These are phyloP conservation scores for Piper betle DNA, from an alignment of 164 flowering plant species.

Conservation along the genomic window DNA sequence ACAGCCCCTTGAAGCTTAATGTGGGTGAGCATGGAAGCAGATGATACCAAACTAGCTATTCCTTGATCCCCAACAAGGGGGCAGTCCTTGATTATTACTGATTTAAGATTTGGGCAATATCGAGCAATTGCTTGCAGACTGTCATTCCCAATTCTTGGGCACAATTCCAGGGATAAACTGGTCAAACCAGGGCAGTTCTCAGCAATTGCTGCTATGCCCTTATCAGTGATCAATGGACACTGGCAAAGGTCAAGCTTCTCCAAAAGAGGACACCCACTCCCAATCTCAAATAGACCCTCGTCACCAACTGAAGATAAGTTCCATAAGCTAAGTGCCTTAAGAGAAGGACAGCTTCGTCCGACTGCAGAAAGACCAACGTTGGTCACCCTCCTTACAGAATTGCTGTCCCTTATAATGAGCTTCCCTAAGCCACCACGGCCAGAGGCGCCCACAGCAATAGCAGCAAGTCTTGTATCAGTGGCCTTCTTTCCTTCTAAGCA, in stretches of 20 bases:
- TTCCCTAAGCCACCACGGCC: slow-evolving; percentile 71
- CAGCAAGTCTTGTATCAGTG: slow-evolving; percentile 71
- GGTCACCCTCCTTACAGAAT: slow-evolving; percentile 37
- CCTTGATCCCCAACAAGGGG: slow-evolving; percentile 77
- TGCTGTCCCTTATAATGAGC: slow-evolving; percentile 52
- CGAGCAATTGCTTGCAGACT: slow-evolving; percentile 50
- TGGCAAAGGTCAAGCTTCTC: slow-evolving; percentile 65
- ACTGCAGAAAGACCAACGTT: slow-evolving; percentile 52
- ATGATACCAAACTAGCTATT: slow-evolving; percentile 42
- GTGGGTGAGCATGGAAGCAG: slow-evolving; percentile 41
- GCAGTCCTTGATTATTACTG: slow-evolving; percentile 53
- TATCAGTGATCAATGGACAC: slow-evolving; percentile 56
- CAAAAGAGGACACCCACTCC: slow-evolving; percentile 43
- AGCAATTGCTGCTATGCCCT: slow-evolving; percentile 58
- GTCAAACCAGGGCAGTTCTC: slow-evolving; percentile 49
- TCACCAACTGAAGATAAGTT: slow-evolving; percentile 44
- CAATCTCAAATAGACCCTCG: slow-evolving; percentile 54
- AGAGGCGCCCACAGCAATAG: slow-evolving; percentile 66
- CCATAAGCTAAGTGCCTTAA: slow-evolving; percentile 58
- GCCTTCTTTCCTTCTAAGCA: slow-evolving; percentile 78
- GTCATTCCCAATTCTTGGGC: slow-evolving; percentile 50
- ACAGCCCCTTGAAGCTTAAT: slow-evolving; percentile 46
- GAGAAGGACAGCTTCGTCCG: slow-evolving; percentile 67
- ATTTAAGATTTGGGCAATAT: slow-evolving; percentile 45
- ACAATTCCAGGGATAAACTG: slow-evolving; percentile 48